Conservation (phyloP, 495 filamentous ascomycete genomes). For the Penicillium odoratum region DNA sequence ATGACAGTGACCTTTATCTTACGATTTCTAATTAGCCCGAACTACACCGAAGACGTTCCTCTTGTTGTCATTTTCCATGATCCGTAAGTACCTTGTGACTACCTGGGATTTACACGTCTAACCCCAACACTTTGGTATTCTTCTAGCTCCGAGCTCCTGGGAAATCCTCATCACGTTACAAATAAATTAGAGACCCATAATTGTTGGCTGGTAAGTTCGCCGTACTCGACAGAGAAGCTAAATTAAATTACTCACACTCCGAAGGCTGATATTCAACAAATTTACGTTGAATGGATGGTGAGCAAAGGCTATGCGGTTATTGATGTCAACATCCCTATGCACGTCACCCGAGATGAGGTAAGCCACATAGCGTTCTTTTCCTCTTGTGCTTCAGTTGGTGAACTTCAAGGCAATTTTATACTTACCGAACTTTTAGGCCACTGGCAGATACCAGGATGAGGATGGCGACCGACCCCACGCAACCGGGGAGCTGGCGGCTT, state of each 20-base stretch:
- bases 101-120: background rate
- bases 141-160: constrained; percentile 67
- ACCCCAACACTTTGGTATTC: constrained; percentile 1
- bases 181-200: constrained; percentile 79
- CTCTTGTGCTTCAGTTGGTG: background rate
- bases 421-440: constrained; percentile 12
- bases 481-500: constrained; percentile 74
- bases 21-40: constrained; percentile 38
- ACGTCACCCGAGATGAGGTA: constrained; percentile 51
- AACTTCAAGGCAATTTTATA: background rate
- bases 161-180: constrained; percentile 63
- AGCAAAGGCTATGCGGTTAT: constrained; percentile 74
- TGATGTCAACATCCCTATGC: constrained; percentile 84
- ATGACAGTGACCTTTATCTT: background rate
- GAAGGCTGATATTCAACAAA: constrained; percentile 74
- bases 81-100: constrained; percentile 55
- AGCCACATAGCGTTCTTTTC: background rate
- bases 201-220: constrained; percentile 71
- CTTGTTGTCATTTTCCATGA: constrained; percentile 81
- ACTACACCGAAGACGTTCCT: constrained; percentile 52
- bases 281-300: constrained; percentile 81
- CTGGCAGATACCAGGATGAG: constrained; percentile 42
- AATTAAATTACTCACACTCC: constrained; percentile 36
- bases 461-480: constrained; percentile 47
- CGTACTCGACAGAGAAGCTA: background rate